These are phyloP conservation scores for Chytridiales sp. DNA, from an alignment of 371 early-diverging fungal genomes.

Conservation along the genomic window DNA sequence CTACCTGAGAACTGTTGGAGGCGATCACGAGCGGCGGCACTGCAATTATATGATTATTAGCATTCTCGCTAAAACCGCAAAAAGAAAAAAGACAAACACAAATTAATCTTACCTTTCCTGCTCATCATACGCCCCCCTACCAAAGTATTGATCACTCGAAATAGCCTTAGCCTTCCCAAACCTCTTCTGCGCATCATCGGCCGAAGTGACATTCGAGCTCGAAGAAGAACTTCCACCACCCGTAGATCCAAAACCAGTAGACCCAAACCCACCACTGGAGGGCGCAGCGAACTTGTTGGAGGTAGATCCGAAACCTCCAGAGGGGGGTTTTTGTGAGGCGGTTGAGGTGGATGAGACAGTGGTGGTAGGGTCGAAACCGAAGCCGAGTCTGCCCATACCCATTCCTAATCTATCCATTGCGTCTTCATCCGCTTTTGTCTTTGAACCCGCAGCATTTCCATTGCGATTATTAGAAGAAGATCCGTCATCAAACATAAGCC, in stretches of 20 bases:
- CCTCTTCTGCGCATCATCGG: constrained; percentile 37
- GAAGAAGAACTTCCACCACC: neutral
- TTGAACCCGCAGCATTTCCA: constrained; percentile 1
- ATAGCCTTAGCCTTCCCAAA: constrained; percentile 81
- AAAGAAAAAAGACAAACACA: constrained; percentile 11
- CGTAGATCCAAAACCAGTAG: constrained; percentile 14
- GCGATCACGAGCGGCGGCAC: constrained; percentile 63
- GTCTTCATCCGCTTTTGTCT: constrained; percentile 25
- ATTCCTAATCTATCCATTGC: constrained; percentile 72
- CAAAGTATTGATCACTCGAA: constrained; percentile 89
- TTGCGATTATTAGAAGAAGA: too few species aligned
- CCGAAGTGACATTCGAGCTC: neutral
- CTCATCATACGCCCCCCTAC: constrained; percentile 65
- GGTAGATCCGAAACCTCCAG: constrained; percentile 24
- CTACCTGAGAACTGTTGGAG: constrained; percentile 72
- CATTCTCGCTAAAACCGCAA: constrained; percentile 3
- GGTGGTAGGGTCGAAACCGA: constrained; percentile 51
- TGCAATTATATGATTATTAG: constrained; percentile 13
- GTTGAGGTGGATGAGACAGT: neutral
- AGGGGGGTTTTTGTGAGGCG: neutral
- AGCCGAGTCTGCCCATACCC: constrained; percentile 76
- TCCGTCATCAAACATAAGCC: constrained; percentile 20
- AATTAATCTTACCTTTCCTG: constrained; percentile 45
- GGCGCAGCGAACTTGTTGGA: neutral
- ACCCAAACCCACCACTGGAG: constrained; percentile 45